phyloP scores from a whole-genome alignment of 805 yeast genomes.

The Saccharomycopsis sp. region DNA sequence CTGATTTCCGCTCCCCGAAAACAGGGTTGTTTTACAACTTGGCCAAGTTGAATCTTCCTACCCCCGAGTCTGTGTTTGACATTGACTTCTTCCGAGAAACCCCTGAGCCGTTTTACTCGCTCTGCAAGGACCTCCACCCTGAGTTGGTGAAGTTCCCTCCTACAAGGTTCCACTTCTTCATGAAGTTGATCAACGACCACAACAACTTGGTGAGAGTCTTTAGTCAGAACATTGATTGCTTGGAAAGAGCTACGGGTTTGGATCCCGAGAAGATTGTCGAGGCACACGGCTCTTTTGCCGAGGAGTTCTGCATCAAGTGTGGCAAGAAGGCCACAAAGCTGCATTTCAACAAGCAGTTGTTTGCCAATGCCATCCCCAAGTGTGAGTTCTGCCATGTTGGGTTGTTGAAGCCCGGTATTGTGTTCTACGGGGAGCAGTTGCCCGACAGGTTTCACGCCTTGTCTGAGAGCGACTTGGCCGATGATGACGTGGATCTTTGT shows the following conservation, averaged over 20 bases:
- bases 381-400: conserved; percentile 67
- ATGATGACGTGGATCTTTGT: conserved; percentile 49
- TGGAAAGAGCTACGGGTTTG: conserved; percentile 81
- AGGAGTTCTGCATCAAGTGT: conserved; percentile 78
- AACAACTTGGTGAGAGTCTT: conserved; percentile 58
- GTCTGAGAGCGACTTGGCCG: conserved; percentile 48
- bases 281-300: conserved; percentile 93
- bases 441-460: conserved; percentile 60
- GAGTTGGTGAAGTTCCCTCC: conserved; percentile 63
- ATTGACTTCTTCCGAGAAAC: conserved; percentile 65
- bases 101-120: conserved; percentile 77
- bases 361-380: conserved; percentile 35
- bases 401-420: conserved; percentile 85
- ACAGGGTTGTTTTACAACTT: conserved; percentile 85
- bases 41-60: conserved; percentile 66
- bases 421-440: conserved; percentile 85
- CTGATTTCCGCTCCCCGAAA: conserved; percentile 86
- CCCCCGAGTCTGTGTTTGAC: conserved; percentile 93
- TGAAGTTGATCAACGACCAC: conserved; percentile 59
- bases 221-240: conserved; percentile 89
- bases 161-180: conserved; percentile 68
- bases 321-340: conserved; percentile 29
- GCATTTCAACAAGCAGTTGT: conserved; percentile 22
- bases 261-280: conserved; percentile 58
- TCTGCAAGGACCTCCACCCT: conserved; percentile 82